Evolutionary conservation across 2,329 filamentous ascomycete genomes (phyloP), one percentile per base, ranked within the genome.

Genomic region (Colletotrichum viniferum): DNA sequence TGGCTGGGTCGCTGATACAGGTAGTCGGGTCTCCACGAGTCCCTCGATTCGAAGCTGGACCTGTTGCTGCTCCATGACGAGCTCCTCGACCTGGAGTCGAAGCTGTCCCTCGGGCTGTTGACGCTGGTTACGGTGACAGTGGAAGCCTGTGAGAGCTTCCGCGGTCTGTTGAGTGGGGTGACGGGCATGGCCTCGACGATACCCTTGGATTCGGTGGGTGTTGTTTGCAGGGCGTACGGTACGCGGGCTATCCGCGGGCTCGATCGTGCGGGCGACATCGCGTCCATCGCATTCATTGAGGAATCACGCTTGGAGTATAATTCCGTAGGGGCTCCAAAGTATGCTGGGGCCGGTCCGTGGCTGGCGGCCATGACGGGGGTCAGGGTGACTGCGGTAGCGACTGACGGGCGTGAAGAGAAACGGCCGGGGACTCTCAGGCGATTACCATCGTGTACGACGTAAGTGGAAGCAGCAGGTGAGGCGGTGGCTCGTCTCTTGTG

Each of bases 1-100:
- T 79, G 79, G 34, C 81, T 82, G 8, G 72, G 69, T 18, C 67
- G 68, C 26, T 68, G 64, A 16, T 77, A 81, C 32, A 79, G 79
- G 60, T 82, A 76, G 28, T 83, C 81, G 5, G 77, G 71, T 38
- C 78, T 79, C 55, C 81, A 77, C 43, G 68, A 62, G 38, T 86
- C 83, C 78, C 84, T 84, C 4, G 84, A 85, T 12, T 86, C 87
- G 74, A 86, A 81, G 77, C 83, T 86, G 58, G 84, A 84, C 58
- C 79, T 82, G 74, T 81, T 82, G 76, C 81, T 86, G 55, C 84
- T 84, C 78, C 80, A 81, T 4, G 84, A 83, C 4, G 81, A 73
- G 7, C 78, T 80, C 55, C 81, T 78, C 52, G 77, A 78, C 36
- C 81, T 77, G 13, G 79, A 79, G 8, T 78, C 78, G 21, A 77